Conservation (phyloP, 129 eudicot species). For the Artemisia annua region DNA sequence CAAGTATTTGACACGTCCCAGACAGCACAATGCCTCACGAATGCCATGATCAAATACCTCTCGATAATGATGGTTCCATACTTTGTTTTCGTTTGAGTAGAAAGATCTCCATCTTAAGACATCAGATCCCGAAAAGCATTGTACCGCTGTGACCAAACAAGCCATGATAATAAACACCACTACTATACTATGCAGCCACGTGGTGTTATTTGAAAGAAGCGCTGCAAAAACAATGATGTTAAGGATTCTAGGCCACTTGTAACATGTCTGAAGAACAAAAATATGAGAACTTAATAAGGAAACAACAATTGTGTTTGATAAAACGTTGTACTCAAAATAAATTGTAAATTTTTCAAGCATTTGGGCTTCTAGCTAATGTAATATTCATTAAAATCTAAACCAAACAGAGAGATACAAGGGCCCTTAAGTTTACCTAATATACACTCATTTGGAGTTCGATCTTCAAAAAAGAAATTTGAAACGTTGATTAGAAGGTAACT, state of each 20-base stretch:
- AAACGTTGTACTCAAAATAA: constrained; percentile 7
- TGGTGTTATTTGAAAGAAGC: constrained; percentile 30
- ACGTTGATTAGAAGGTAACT: constrained; percentile 43
- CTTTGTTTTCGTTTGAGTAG: constrained; percentile 55
- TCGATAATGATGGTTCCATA: constrained; percentile 70
- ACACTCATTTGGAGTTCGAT: constrained; percentile 41
- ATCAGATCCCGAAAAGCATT: constrained; percentile 64
- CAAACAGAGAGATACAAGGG: not conserved
- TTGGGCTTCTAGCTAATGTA: constrained; percentile 15
- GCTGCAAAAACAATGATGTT: constrained; percentile 40
- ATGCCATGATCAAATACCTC: constrained; percentile 80
- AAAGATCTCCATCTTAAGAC: constrained; percentile 78
- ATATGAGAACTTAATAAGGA: not conserved
- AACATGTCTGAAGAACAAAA: constrained; percentile 6
- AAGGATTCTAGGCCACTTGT: constrained; percentile 12
- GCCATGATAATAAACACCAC: constrained; percentile 43
- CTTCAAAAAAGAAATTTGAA: constrained; percentile 28
- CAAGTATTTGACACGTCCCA: constrained; percentile 80
- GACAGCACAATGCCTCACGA: constrained; percentile 85
- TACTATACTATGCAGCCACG: constrained; percentile 39
- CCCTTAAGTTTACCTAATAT: constrained; percentile 42
- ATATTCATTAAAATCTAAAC: not conserved
- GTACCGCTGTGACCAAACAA: constrained; percentile 47
- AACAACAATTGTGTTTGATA: not conserved
- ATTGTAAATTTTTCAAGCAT: not conserved